Percentiles rank a stretch among this genome's conserved stretches.
phyloP scores from a whole-genome alignment of 2,329 filamentous ascomycete genomes.

The Fusarium decemcellulare region DNA sequence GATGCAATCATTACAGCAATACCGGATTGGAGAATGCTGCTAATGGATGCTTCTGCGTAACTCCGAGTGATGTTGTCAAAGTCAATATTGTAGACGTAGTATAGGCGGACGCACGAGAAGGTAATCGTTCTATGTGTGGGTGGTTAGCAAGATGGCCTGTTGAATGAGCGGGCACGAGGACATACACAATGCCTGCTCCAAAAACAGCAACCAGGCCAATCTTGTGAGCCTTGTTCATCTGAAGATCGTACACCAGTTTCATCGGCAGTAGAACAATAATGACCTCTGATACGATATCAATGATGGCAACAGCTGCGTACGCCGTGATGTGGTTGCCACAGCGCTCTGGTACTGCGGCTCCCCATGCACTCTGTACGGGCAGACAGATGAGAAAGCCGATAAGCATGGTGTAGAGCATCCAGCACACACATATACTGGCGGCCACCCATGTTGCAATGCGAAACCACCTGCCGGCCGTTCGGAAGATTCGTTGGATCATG shows the following conservation, averaged over 20 bases:
- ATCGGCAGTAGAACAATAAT: constrained; percentile 2
- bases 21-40: neutral
- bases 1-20: constrained; percentile 2
- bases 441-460: constrained; percentile 4
- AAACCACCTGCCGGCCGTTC: constrained; percentile 10
- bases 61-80: constrained; percentile 12
- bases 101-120: constrained; percentile 29
- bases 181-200: constrained; percentile 1
- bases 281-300: constrained; percentile 3
- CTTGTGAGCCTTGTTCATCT: constrained; percentile 4
- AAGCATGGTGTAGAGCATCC: neutral
- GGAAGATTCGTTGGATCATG: constrained; percentile 30
- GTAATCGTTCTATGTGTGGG: constrained; percentile 13
- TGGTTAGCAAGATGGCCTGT: neutral
- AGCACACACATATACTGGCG: neutral
- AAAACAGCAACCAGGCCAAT: constrained; percentile 1
- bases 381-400: constrained; percentile 4
- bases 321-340: neutral
- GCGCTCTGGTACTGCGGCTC: neutral
- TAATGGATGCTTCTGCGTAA: neutral
- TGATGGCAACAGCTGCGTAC: constrained; percentile 1
- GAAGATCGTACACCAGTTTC: neutral
- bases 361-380: neutral
- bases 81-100: constrained; percentile 28
- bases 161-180: neutral